Evolutionary conservation across 257 asterid species (phyloP).

Genomic region (Jasminum sambac): DNA sequence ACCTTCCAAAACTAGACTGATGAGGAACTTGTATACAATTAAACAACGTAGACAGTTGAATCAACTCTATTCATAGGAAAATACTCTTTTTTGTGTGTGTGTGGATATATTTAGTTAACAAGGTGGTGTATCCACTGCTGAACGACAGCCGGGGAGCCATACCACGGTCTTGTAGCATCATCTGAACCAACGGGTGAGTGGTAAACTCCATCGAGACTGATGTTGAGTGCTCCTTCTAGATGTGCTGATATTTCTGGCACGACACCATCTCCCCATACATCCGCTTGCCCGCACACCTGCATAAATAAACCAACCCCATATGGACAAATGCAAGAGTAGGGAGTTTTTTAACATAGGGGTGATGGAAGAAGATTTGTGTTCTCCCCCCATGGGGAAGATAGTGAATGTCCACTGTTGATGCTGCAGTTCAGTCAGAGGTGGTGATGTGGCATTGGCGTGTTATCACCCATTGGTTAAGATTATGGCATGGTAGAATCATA

Average conservation of each 20-base stretch:
- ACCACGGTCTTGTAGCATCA: slow-evolving; percentile 79
- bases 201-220: slow-evolving; percentile 73
- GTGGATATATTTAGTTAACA: slow-evolving; percentile 30
- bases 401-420: no score
- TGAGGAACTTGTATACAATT: no score
- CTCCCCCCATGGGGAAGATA: no score
- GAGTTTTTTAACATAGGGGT: background rate
- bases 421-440: no score
- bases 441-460: no score
- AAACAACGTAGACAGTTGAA: background rate
- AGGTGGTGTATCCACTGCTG: slow-evolving; percentile 86
- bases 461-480: no score
- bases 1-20: no score
- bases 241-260: slow-evolving; percentile 94
- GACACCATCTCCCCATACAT: slow-evolving; percentile 93
- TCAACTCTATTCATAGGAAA: background rate
- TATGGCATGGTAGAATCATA: no score
- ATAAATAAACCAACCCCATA: no score
- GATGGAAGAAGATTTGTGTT: no score
- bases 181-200: slow-evolving; percentile 90
- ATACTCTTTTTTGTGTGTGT: background rate
- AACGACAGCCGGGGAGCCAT: slow-evolving; percentile 80
- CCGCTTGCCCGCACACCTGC: slow-evolving; percentile 91
- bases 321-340: no score
- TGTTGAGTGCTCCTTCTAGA: slow-evolving; percentile 79